Percentiles rank a stretch among this genome's conserved stretches.
Evolutionary conservation across 192 early-diverging fungal species (phyloP).

Genomic region (Coemansia biformis): DNA sequence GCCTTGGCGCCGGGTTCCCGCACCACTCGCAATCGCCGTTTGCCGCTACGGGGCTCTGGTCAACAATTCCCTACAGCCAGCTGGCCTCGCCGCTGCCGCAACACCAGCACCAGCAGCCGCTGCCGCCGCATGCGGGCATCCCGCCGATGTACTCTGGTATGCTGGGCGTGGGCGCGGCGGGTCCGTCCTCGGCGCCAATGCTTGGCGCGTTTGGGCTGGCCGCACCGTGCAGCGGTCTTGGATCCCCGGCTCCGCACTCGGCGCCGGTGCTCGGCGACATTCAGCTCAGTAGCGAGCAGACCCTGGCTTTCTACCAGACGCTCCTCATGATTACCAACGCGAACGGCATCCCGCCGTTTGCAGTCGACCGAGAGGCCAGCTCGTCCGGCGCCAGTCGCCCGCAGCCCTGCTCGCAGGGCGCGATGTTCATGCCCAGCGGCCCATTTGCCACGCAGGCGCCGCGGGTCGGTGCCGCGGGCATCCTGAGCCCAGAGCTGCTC

Average conservation of each 20-base stretch:
- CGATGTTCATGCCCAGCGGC: slow-evolving; percentile 17
- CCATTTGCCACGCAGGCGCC: slow-evolving; percentile 1
- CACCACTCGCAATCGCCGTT: not conserved
- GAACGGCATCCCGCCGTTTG: not conserved
- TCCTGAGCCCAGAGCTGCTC: slow-evolving; percentile 1
- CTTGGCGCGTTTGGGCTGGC: slow-evolving; percentile 8
- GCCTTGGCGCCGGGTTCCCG: not conserved
- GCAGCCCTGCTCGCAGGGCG: slow-evolving; percentile 2
- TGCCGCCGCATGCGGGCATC: slow-evolving; percentile 14
- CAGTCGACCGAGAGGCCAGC: not conserved
- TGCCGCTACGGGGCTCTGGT: not conserved
- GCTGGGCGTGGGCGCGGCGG: slow-evolving; percentile 10
- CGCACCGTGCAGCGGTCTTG: not conserved
- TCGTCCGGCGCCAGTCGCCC: not conserved
- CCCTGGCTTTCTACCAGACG: slow-evolving; percentile 28
- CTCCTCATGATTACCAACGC: slow-evolving; percentile 21
- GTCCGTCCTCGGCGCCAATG: slow-evolving; percentile 7
- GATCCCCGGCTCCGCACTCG: not conserved
- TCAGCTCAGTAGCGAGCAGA: slow-evolving; percentile 9
- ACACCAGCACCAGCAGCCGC: slow-evolving; percentile 1
- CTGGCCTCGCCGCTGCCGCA: not conserved
- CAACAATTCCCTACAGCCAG: slow-evolving; percentile 2
- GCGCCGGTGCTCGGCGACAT: slow-evolving; percentile 4
- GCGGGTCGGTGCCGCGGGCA: not conserved
- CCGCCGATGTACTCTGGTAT: slow-evolving; percentile 23